Percentiles rank a stretch among this genome's conserved stretches.
Evolutionary conservation across 495 filamentous ascomycete genomes (phyloP).

Genomic region (Aspergillus ellipticus): DNA sequence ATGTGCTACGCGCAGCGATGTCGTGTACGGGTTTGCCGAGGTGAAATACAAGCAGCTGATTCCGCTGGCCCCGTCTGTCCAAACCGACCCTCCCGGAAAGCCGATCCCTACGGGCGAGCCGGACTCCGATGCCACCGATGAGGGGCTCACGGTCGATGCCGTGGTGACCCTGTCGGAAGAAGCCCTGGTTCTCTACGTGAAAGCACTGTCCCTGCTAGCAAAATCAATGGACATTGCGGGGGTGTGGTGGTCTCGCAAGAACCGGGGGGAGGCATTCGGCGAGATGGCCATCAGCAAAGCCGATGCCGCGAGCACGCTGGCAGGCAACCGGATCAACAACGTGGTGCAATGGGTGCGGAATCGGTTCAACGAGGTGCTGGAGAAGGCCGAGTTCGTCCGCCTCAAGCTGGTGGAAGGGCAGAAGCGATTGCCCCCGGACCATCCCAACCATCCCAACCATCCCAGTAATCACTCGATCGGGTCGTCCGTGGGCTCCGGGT

Average conservation of each 20-base stretch:
- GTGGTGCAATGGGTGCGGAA: conserved; percentile 91
- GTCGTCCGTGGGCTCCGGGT: conserved; percentile 43
- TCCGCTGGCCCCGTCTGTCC: conserved; percentile 73
- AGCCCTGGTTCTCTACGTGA: conserved; percentile 92
- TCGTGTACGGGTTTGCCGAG: conserved; percentile 94
- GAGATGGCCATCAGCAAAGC: conserved; percentile 40
- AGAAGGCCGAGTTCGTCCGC: conserved; percentile 89
- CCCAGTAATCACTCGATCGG: conserved; percentile 66
- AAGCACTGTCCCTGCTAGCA: conserved; percentile 80
- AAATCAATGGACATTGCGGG: conserved; percentile 97
- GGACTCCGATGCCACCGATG: conserved; percentile 37
- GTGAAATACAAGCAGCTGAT: conserved; percentile 97
- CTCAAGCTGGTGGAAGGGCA: conserved; percentile 85
- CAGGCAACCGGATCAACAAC: conserved; percentile 79
- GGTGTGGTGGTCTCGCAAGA: conserved; percentile 83
- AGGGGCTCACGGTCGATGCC: conserved; percentile 73
- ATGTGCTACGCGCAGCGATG: conserved; percentile 84
- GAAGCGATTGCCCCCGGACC: conserved; percentile 74
- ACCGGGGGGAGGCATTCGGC: conserved; percentile 56
- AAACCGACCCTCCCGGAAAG: conserved; percentile 42
- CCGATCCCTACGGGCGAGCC: conserved; percentile 25
- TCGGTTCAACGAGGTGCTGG: conserved; percentile 93
- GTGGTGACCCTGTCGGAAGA: conserved; percentile 87
- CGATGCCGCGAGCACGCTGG: conserved; percentile 45
- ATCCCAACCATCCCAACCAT: conserved; percentile 82